phyloP scores from a whole-genome alignment of 1,284 basidiomycete genomes.

The Pulchroboletus neoregius region DNA sequence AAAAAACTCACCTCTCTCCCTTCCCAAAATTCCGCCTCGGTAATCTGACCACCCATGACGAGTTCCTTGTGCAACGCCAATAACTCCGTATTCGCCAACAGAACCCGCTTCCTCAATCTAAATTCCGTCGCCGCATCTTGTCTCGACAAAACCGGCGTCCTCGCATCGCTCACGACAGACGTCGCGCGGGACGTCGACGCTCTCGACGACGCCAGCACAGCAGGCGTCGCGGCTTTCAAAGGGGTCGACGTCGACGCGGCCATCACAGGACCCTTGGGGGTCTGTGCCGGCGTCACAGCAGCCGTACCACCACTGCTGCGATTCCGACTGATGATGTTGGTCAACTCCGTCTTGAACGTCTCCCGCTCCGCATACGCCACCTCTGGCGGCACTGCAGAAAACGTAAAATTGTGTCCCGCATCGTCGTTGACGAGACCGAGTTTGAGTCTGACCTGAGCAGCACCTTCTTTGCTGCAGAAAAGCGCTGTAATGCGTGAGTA shows the following conservation, averaged over 20 bases:
- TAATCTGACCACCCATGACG: constrained; percentile 80
- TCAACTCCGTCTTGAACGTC: constrained; percentile 74
- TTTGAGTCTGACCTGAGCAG: constrained; percentile 72
- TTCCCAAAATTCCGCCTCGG: constrained; percentile 94
- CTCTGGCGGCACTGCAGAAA: constrained; percentile 55
- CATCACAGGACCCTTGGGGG: constrained; percentile 28
- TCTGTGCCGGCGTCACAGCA: constrained; percentile 24
- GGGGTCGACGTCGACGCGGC: constrained; percentile 26
- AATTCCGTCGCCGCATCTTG: constrained; percentile 63
- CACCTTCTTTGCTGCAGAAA: constrained; percentile 79
- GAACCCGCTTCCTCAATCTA: constrained; percentile 72
- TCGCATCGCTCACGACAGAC: constrained; percentile 56
- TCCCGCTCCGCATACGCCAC: constrained; percentile 66
- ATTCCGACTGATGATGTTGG: constrained; percentile 69
- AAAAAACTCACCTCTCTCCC: constrained; percentile 68
- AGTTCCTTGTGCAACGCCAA: constrained; percentile 79
- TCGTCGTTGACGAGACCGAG: constrained; percentile 62
- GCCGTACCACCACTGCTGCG: constrained; percentile 36
- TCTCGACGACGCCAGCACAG: constrained; percentile 28
- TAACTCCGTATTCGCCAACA: constrained; percentile 73
- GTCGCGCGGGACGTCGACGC: constrained; percentile 52
- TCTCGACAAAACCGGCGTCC: constrained; percentile 53
- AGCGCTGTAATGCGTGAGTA: constrained; percentile 47
- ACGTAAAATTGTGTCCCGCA: constrained; percentile 75
- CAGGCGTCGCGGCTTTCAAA: constrained; percentile 30